phyloP scores from a whole-genome alignment of 495 filamentous ascomycete genomes.

The Hyaloscypha finlandica region DNA sequence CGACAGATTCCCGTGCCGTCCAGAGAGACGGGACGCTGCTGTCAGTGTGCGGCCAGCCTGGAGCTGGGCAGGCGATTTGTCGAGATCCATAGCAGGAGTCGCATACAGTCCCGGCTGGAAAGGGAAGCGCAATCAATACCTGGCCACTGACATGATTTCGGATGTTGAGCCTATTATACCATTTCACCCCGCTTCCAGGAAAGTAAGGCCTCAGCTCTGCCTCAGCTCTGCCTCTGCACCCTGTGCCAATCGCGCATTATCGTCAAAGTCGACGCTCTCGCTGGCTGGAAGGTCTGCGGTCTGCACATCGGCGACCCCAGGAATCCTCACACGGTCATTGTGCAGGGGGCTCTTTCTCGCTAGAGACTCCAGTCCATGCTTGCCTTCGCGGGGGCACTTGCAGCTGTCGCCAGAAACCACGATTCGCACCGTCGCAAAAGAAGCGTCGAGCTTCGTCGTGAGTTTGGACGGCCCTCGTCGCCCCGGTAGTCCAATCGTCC shows the following conservation, averaged over 20 bases:
- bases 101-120: background rate
- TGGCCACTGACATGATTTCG: conserved; percentile 13
- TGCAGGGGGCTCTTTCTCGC: background rate
- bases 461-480: background rate
- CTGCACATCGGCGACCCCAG: background rate
- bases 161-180: conserved; percentile 10
- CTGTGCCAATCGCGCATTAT: conserved; percentile 8
- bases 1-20: background rate
- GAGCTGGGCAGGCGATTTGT: background rate
- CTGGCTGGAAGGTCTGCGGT: background rate
- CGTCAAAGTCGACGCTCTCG: background rate
- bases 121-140: conserved; percentile 1
- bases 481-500: conserved; percentile 2
- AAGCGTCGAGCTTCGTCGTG: background rate
- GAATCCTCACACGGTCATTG: background rate
- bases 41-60: background rate
- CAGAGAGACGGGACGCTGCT: background rate
- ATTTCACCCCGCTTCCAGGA: background rate
- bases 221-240: conserved; percentile 2
- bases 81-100: conserved; percentile 3
- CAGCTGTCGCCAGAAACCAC: background rate
- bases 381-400: background rate
- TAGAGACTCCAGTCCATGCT: background rate
- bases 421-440: background rate
- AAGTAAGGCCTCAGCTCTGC: background rate